A percentile compares a stretch with the other conserved stretches of the same genome.
phyloP scores from a whole-genome alignment of 2,329 filamentous ascomycete species.

The Pseudogymnoascus sp. region DNA sequence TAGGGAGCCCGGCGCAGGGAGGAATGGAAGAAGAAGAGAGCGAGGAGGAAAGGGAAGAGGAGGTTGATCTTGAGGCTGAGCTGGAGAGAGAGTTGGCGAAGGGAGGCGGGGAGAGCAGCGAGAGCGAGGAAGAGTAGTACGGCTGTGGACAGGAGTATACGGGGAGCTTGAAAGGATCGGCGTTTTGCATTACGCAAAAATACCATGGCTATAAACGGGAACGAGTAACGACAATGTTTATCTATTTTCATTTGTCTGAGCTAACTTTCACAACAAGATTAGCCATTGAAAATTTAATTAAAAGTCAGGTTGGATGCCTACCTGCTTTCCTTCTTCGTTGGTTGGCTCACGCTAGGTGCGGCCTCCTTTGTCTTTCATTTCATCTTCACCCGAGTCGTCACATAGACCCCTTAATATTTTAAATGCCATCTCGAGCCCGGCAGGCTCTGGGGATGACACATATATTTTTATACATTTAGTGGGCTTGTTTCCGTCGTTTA shows the following conservation, averaged over 20 bases:
- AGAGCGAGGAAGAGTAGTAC: constrained; percentile 28
- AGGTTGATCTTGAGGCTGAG: constrained; percentile 26
- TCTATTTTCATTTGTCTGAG: not conserved
- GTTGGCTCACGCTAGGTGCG: not conserved
- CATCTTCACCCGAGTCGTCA: not conserved
- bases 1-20: constrained; percentile 31
- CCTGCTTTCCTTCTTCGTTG: not conserved
- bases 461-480: no score
- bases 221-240: not conserved
- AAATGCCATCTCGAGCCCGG: not conserved
- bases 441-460: no score
- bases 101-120: constrained; percentile 23
- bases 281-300: not conserved
- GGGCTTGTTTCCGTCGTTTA: no score
- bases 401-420: not conserved
- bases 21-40: constrained; percentile 19
- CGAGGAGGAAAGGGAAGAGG: constrained; percentile 24
- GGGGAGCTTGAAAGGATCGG: not conserved
- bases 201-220: not conserved
- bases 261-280: not conserved
- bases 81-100: constrained; percentile 25
- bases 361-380: not conserved
- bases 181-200: not conserved
- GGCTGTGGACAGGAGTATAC: not conserved
- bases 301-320: not conserved